Base-by-base conservation (phyloP, 1,139 yeast species). In the Schwanniomyces etchellsii region DNA sequence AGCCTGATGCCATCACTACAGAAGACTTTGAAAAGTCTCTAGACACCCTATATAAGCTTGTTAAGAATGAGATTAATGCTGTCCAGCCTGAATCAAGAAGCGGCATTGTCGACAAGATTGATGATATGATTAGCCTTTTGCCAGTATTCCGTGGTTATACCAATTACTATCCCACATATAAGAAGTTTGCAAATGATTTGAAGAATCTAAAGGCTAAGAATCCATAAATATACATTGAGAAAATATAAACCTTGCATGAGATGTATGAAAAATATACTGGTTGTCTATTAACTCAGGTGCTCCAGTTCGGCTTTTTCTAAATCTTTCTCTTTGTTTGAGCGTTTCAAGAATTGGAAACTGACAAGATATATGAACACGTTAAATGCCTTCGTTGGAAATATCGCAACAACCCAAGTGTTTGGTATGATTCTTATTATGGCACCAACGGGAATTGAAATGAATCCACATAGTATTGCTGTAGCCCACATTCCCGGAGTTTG, bases 401-500 rank as follows among this genome's bases (percentile, higher is more conserved):
- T 48, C 39, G 56, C 67, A 35, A 70, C 66, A 2, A 80, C 81
- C 84, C 88, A 81, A 38, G 65, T 63, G 57, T 93, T 95, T 2
- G 99, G 98, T 26, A 83, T 70, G 14, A 81, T 67, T 50, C 98
- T 73, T 29, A 91, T 71, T 7, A 88, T 22, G 14, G 67, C 52
- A 36, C 96, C 97, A 28, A 78, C 72, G 0, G 97, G 96, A 27
- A 91, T 63, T 11, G 96, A 83, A 14, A 84, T 38, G 42, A 83
- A 58, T 16, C 98, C 98, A 62, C 95, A 79, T 26, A 84, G 48
- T 11, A 93, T 59, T 0, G 97, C 95, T 3, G 88, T 77, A 1
- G 76, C 93, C 98, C 98, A 93, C 81, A 79, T 78, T 2, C 75
- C 77, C 4, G 83, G 81, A 1, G 94, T 79, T 56, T 84, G 93